phyloP scores from a whole-genome alignment of 495 filamentous ascomycete species.

The Hyaloscypha hepaticicola region DNA sequence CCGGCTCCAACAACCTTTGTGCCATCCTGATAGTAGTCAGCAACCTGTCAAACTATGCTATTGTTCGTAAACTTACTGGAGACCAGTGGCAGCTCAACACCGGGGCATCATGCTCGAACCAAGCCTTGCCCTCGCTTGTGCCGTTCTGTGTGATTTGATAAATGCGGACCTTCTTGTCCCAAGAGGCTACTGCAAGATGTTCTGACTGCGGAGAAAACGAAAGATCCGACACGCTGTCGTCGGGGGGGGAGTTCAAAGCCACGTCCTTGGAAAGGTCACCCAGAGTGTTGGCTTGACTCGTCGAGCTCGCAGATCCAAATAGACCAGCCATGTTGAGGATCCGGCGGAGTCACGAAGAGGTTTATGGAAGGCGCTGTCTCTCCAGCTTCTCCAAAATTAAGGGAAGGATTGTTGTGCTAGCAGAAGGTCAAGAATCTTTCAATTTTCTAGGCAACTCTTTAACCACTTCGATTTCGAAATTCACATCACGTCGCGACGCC shows the following conservation, averaged over 20 bases:
- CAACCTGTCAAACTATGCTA: background rate
- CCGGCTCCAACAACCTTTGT: constrained; percentile 77
- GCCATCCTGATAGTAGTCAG: constrained; percentile 47
- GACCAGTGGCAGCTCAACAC: constrained; percentile 81
- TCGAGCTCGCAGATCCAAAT: constrained; percentile 54
- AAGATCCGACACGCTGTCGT: constrained; percentile 84
- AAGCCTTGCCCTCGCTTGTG: constrained; percentile 71
- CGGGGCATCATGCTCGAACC: constrained; percentile 74
- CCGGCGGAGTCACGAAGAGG: background rate
- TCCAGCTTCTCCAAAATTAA: background rate
- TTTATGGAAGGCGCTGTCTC: background rate
- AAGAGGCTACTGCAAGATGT: constrained; percentile 80
- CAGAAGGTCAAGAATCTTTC: background rate
- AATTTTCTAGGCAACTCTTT: constrained; percentile 9
- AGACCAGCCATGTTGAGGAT: constrained; percentile 60
- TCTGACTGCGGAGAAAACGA: constrained; percentile 76
- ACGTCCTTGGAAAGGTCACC: constrained; percentile 93
- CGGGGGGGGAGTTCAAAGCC: constrained; percentile 68
- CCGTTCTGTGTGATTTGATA: constrained; percentile 78
- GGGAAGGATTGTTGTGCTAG: background rate
- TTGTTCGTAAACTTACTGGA: constrained; percentile 56
- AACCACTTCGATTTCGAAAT: background rate
- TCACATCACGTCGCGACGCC: constrained; percentile 7
- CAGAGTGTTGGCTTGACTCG: constrained; percentile 62
- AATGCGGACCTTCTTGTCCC: constrained; percentile 93